Conservation (phyloP, 1,284 basidiomycete genomes). For the Ceratobasidium sp. region DNA sequence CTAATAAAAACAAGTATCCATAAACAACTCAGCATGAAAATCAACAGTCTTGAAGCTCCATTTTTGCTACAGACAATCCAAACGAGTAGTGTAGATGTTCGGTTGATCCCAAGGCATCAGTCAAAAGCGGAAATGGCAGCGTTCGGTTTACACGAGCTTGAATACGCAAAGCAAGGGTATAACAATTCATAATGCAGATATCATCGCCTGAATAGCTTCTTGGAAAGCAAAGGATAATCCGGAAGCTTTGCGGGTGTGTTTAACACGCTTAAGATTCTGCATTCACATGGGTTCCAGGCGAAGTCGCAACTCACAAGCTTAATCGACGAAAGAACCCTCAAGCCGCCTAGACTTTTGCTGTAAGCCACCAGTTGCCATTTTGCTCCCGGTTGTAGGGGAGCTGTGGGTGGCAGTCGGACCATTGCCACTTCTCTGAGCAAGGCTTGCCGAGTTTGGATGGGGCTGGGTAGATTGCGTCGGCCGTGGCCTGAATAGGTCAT, state of each 20-base stretch:
- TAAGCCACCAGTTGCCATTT: neutral
- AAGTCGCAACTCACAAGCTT: slow-evolving; percentile 32
- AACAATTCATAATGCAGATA: slow-evolving; percentile 17
- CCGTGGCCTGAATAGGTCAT: slow-evolving; percentile 26
- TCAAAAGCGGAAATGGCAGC: slow-evolving; percentile 28
- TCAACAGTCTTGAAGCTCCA: too few relatives aligned
- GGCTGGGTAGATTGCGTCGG: slow-evolving; percentile 10
- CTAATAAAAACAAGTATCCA: too few relatives aligned
- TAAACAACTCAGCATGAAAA: too few relatives aligned
- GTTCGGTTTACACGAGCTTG: slow-evolving; percentile 15
- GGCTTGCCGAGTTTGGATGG: slow-evolving; percentile 13
- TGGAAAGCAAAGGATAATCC: slow-evolving; percentile 6
- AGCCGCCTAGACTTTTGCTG: neutral
- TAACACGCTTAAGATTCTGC: neutral
- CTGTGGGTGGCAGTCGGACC: neutral
- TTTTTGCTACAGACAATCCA: too few relatives aligned
- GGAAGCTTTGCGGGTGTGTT: neutral
- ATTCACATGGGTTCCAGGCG: slow-evolving; percentile 30
- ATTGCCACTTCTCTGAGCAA: neutral
- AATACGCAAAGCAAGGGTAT: slow-evolving; percentile 11
- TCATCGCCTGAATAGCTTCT: slow-evolving; percentile 11
- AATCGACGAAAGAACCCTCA: slow-evolving; percentile 26
- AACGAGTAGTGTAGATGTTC: slow-evolving; percentile 11
- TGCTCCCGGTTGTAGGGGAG: neutral
- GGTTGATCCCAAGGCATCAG: slow-evolving; percentile 10